A percentile compares a stretch with the other conserved stretches of the same genome.
These are phyloP conservation scores for Boletus vermiculosoides DNA, from an alignment of 768 basidiomycete genomes.

Conservation along the genomic window DNA sequence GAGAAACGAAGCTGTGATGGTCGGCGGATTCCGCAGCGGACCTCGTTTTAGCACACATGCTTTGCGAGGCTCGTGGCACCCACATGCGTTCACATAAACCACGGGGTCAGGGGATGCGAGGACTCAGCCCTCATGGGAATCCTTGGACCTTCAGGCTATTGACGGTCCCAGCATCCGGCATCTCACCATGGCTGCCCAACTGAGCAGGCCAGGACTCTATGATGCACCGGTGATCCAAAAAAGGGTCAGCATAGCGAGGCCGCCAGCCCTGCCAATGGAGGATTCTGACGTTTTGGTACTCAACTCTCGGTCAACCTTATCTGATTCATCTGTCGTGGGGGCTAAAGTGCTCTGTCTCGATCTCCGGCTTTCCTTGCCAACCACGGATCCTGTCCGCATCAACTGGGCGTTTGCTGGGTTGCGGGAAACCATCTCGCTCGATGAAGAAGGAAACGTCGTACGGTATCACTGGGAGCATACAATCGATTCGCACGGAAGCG, in stretches of 20 bases:
- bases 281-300: conserved; percentile 23
- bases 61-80: background rate
- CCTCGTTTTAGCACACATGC: background rate
- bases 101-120: background rate
- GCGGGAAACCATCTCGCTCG: conserved; percentile 7
- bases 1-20: background rate
- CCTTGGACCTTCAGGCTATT: background rate
- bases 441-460: background rate
- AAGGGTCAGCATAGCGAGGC: conserved; percentile 14
- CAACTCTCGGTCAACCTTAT: conserved; percentile 15
- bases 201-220: conserved; percentile 5
- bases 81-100: background rate
- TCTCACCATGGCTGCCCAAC: background rate
- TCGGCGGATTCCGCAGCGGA: background rate
- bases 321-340: background rate
- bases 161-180: background rate
- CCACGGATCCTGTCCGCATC: background rate
- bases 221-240: conserved; percentile 9
- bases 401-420: conserved; percentile 17
- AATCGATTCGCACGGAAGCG: conserved; percentile 17
- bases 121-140: background rate
- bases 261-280: conserved; percentile 10
- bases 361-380: conserved; percentile 14
- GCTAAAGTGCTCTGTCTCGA: conserved; percentile 18
- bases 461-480: conserved; percentile 17